These are phyloP conservation scores for Sugiyamaella sp. DNA, from an alignment of 1,139 yeast genomes.

Conservation along the genomic window DNA sequence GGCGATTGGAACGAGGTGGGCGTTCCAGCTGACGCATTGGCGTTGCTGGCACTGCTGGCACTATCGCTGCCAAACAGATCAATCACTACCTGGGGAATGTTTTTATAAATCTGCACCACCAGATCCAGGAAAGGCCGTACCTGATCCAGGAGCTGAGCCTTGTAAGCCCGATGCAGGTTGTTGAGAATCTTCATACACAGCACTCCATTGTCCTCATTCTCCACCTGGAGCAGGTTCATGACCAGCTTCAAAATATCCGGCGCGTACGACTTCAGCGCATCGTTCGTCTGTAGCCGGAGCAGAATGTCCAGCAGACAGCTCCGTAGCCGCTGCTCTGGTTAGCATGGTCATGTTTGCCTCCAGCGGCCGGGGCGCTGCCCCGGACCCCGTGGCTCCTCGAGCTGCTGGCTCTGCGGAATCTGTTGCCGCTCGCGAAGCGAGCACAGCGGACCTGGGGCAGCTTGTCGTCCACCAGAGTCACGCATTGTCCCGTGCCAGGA, in stretches of 20 bases:
- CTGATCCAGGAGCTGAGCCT: slow-evolving; percentile 64
- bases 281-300: slow-evolving; percentile 82
- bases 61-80: slow-evolving; percentile 51
- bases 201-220: slow-evolving; percentile 95
- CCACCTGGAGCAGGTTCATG: slow-evolving; percentile 62
- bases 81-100: slow-evolving; percentile 74
- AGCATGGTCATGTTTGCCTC: slow-evolving; percentile 3
- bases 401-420: no score
- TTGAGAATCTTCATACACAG: slow-evolving; percentile 88
- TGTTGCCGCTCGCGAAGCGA: no score
- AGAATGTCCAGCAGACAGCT: slow-evolving; percentile 76
- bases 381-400: no score
- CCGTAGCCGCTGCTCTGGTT: slow-evolving; percentile 52
- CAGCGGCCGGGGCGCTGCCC: no score
- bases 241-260: slow-evolving; percentile 61
- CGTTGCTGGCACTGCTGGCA: slow-evolving; percentile 27
- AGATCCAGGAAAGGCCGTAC: slow-evolving; percentile 80
- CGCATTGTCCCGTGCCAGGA: no score
- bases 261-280: slow-evolving; percentile 75
- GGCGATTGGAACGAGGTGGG: slow-evolving; percentile 45
- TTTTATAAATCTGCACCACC: slow-evolving; percentile 75
- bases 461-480: no score
- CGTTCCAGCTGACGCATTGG: slow-evolving; percentile 25
- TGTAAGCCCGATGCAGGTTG: slow-evolving; percentile 85
- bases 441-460: no score